Evolutionary conservation across 2,329 filamentous ascomycete species (phyloP), one percentile per base, ranked within the genome.

Genomic region (Arthroderma sp.): DNA sequence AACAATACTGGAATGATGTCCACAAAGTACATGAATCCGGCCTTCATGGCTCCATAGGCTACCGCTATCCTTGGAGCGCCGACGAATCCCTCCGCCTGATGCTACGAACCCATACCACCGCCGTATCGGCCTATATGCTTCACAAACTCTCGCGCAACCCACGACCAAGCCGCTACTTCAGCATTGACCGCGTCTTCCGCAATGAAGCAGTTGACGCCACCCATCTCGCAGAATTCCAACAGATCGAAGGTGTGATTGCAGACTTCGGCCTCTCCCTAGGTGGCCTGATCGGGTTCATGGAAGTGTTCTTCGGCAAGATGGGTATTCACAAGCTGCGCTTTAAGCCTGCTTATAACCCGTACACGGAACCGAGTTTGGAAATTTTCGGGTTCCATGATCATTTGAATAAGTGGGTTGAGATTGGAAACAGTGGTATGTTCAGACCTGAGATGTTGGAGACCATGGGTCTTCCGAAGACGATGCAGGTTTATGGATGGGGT

Each of bases 381-480:
- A 94, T 98, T 53, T 98, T 96, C 69, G 86, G 85, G 53, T 96
- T 82, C 71, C 91, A 96, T 72, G 77, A 82, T 57, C 89, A 87
- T 3, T 70, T 95, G 41, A 78, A 78, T 57, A 94, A 94, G 71
- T 82, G 93, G 69, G 85, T 96, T 28, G 91, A 96, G 70, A 96
- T 96, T 61, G 91, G 91, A 48, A 96, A 98, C 70, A 89, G 83
- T 56, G 91, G 91, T 51, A 96, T 98, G 88, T 98, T 98, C 79
- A 76, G 91, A 53, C 88, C 91, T 1, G 91, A 98, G 68, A 95
- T 96, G 89, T 66, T 95, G 58, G 83, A 94, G 67, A 73, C 87
- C 4, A 94, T 95, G 88, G 89, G 89, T 31, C 66, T 96, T 58
- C 88, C 88, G 27, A 86, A 81, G 67, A 84, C 94, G 58, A 79